Evolutionary conservation across 805 yeast species (phyloP), one percentile per base, ranked within the genome.

Genomic region (Lipomyces kockii): DNA sequence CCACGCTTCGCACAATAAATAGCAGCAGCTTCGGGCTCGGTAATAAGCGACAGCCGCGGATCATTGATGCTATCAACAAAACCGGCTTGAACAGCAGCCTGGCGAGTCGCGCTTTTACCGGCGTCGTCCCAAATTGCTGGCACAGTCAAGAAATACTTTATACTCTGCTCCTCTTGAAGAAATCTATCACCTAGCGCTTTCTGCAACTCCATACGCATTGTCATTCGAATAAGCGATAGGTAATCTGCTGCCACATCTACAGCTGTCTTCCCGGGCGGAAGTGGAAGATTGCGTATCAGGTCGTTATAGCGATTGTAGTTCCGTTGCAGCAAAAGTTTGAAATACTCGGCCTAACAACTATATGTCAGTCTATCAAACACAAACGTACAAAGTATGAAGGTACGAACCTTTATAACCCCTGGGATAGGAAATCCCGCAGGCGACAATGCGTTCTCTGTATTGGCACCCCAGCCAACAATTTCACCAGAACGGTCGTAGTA

Each of bases 1-100:
- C 64, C 66, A n/a, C 54, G 29, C 54, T 61, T 51, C 0, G 72
- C 68, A 61, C 72, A 69, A 32, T 43, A 69, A 2, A 68, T 55
- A 3, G 72, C 71, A 6, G 72, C 72, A 7, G 72, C 72, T 43
- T 69, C 72, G 3, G 72, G 72, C 53, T 69, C 72, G 3, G 66
- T 69, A 49, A 69, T 68, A 22, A 69, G 60, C 8, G 58, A 43
- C 20, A 69, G 58, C 25, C 64, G 53, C 2, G 61, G 53, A 25
- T 63, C 71, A 27, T 60, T 37, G 3, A 55, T 34, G 51, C 58
- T 61, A 6, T 63, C 25, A 17, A 69, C 64, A 46, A 69, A 59
- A n/a, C 72, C 71, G 17, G 72, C 72, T 1, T 35, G 58, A 4
- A 68, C 68, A 3, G 71, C 71, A 9, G 72, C 72, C 46, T 39